Conservation (phyloP, 1,284 basidiomycete species). For the Agaricales sp. region DNA sequence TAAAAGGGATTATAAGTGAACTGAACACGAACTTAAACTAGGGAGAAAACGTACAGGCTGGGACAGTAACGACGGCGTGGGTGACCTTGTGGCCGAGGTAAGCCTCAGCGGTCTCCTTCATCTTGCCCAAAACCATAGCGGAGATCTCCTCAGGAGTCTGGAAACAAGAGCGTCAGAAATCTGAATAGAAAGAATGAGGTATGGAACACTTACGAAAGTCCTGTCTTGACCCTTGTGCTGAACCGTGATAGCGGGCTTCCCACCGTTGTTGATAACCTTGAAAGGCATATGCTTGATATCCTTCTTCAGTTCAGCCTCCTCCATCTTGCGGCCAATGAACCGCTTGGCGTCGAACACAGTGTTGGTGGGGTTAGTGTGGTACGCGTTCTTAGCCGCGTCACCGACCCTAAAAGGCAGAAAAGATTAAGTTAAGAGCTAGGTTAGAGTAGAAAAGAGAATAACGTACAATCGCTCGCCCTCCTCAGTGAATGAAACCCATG, state of each 20-base stretch:
- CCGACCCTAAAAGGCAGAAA: slow-evolving; percentile 41
- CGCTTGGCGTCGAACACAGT: slow-evolving; percentile 98
- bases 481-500: slow-evolving; percentile 86
- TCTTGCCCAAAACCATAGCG: slow-evolving; percentile 93
- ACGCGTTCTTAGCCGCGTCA: slow-evolving; percentile 73
- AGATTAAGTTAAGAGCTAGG: not conserved
- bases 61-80: slow-evolving; percentile 96
- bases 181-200: not conserved
- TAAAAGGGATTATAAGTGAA: slow-evolving; percentile 15
- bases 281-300: slow-evolving; percentile 91
- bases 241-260: slow-evolving; percentile 84
- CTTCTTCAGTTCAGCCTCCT: slow-evolving; percentile 69
- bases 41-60: slow-evolving; percentile 55
- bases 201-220: slow-evolving; percentile 55
- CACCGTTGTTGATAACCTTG: slow-evolving; percentile 66
- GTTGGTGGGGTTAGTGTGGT: slow-evolving; percentile 82
- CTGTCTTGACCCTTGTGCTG: slow-evolving; percentile 80
- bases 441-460: not conserved
- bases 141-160: slow-evolving; percentile 83
- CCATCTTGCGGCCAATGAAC: slow-evolving; percentile 84
- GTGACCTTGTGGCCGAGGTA: slow-evolving; percentile 96
- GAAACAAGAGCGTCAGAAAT: slow-evolving; percentile 5
- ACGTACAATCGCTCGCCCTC: slow-evolving; percentile 78
- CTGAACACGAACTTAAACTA: slow-evolving; percentile 3
- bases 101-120: slow-evolving; percentile 99